Evolutionary conservation across 1,284 basidiomycete genomes (phyloP), one percentile per base, ranked within the genome.

Genomic region (Ganoderma leucocontextum): DNA sequence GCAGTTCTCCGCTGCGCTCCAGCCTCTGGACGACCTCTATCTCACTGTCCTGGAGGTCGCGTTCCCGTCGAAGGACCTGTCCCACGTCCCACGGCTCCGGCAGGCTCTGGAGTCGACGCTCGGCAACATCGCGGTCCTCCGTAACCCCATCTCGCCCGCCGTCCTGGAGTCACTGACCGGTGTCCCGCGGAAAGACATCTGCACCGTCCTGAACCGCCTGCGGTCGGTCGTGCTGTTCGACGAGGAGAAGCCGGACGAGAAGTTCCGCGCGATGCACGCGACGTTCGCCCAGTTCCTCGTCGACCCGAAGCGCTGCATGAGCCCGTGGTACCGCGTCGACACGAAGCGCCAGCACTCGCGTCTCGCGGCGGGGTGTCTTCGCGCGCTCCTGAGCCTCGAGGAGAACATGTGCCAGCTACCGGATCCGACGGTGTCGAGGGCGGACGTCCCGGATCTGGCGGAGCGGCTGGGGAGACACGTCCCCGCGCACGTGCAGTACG

Each of bases 221-320:
- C 63, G 65, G n/a, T 63, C 71, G 4, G 66, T 72, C 2, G 29
- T 72, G 33, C 19, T 65, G n/a, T 61, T 41, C 60, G 53, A 66
- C 10, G 22, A 15, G 38, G 58, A 63, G 17, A 52, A 66, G 33
- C 22, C 49, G 22, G 36, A 65, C 42, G 61, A 44, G 2, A 38
- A 17, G 15, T 63, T 72, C 49, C 64, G 66, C 15, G 47, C 66
- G 19, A 52, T 66, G 29, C 71, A 72, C 41, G 60, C 66, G 29
- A 68, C 68, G 35, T 72, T 72, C 59, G 66, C 64, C 10, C 68
- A 72, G 29, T 72, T 70, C 35, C 62, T 72, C 29, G 33, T 66
- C 55, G 62, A 70, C 44, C 17, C 17, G 22, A n/a, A 29, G 4
- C 66, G 64, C 6, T 66, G 66, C 57, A 52, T 19, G 35, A 42